Conservation (phyloP, 2,329 filamentous ascomycete genomes). For the Apiospora phragmitis region DNA sequence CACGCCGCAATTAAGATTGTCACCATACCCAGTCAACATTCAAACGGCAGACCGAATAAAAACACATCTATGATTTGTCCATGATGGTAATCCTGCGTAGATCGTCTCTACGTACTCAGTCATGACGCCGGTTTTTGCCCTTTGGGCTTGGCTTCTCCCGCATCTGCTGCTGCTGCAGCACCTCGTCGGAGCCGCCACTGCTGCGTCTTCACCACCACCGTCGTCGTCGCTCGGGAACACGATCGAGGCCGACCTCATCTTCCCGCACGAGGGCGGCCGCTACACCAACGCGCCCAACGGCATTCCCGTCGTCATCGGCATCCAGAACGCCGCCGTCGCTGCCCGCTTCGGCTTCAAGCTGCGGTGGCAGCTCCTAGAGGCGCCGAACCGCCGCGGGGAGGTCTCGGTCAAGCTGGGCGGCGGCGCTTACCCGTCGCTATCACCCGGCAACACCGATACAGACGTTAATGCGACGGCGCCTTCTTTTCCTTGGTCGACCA, state of each 20-base stretch:
- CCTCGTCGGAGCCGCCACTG: not conserved
- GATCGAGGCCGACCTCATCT: not conserved
- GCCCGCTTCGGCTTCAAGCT: not conserved
- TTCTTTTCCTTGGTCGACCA: not conserved
- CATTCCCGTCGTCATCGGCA: not conserved
- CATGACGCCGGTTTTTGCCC: not conserved
- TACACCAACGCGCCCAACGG: not conserved
- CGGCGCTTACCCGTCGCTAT: not conserved
- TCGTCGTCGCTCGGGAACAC: not conserved
- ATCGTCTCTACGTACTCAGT: not conserved
- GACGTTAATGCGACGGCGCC: not conserved
- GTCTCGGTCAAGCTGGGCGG: not conserved
- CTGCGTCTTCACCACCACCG: not conserved
- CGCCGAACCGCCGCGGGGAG: not conserved
- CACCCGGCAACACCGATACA: not conserved
- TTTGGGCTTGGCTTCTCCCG: not conserved
- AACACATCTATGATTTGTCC: not conserved
- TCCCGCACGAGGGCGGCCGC: not conserved
- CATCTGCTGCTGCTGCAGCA: not conserved
- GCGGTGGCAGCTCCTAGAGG: not conserved
- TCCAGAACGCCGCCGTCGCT: not conserved
- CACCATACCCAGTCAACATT: not conserved
- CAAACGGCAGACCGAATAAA: not conserved
- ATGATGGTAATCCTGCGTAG: not conserved
- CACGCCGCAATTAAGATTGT: not conserved